Base-by-base conservation (phyloP, 2,329 filamentous ascomycete species). In the Ophiostoma populinum region DNA sequence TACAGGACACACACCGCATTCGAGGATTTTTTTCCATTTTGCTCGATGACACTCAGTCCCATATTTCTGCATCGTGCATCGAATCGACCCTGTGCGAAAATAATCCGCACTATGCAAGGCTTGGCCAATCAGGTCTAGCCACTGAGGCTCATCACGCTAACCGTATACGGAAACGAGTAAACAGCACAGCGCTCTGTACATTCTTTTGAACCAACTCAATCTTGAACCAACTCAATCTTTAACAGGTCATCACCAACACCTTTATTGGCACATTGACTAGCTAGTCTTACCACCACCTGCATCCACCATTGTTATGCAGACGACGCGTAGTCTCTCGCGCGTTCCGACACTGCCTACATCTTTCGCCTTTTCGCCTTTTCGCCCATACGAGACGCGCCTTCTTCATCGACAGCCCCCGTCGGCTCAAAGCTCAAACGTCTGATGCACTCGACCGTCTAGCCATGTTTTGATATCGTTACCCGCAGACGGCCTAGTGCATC, bases 141-240 rank as follows among this genome's bases (percentile, higher is more conserved):
- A n/a, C n/a, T n/a, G n/a, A n/a, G n/a, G n/a, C n/a, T n/a, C n/a
- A 22, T 22, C 21, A 12, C 15, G 12, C 38, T 40, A 37, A n/a
- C 38, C 32, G 1, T 11, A 40, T 15, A 4, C 31, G 38, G 38
- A 15, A 40, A 30, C 9, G 30, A 34, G 34, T 40, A 38, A 40
- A 38, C 32, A 40, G 34, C n/a, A n/a, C n/a, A n/a, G n/a, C n/a
- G n/a, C 32, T n/a, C 9, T 10, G 26, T 32, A 29, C 29, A 9
- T 15, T 13, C 24, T 4, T 11, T 11, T 12, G 21, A 16, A 24
- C 13, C 15, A 18, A 7, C 24, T 15, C 5, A 20, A 13, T 21
- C 22, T 20, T 27, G 13, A 17, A 4, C 25, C 28, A 18, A 24
- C 5, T 35, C 19, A 16, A 15, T 24, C n/a, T 22, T 13, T 21